A percentile compares a stretch with the other conserved stretches of the same genome.
Evolutionary conservation across 106 monocot species (phyloP).

Genomic region (Apostasia ramifera): DNA sequence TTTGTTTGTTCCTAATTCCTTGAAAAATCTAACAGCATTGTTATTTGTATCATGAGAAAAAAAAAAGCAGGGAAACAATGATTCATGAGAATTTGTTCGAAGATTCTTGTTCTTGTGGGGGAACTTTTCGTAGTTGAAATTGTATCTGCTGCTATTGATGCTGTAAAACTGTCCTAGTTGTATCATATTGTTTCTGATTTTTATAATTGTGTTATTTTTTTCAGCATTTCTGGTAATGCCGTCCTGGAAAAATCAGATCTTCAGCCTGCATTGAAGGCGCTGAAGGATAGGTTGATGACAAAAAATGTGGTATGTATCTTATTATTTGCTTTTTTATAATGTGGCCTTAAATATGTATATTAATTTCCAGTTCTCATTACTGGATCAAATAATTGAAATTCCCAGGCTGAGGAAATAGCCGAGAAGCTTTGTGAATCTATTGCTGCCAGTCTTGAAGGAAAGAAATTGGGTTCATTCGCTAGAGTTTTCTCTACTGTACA

Average conservation of each 20-base stretch:
- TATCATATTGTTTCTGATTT: too few relatives aligned
- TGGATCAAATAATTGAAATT: not conserved
- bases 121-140: too few relatives aligned
- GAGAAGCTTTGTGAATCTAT: constrained; percentile 98
- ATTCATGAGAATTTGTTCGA: too few relatives aligned
- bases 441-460: constrained; percentile 90
- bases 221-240: constrained; percentile 81
- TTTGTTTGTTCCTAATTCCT: too few relatives aligned
- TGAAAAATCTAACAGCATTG: too few relatives aligned
- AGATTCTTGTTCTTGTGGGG: too few relatives aligned
- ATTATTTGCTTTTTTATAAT: not conserved
- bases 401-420: constrained; percentile 93
- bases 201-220: not conserved
- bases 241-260: constrained; percentile 75
- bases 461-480: constrained; percentile 90
- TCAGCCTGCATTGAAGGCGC: constrained; percentile 77
- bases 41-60: too few relatives aligned
- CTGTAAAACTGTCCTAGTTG: too few relatives aligned
- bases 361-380: too few relatives aligned
- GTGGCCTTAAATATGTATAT: too few relatives aligned
- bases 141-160: too few relatives aligned
- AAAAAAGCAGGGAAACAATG: too few relatives aligned
- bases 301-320: constrained; percentile 87
- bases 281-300: constrained; percentile 93
- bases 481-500: constrained; percentile 94